Percentiles rank a stretch among this genome's conserved stretches.
phyloP scores from a whole-genome alignment of 2,329 filamentous ascomycete species.

The Fusarium nisikadoi region DNA sequence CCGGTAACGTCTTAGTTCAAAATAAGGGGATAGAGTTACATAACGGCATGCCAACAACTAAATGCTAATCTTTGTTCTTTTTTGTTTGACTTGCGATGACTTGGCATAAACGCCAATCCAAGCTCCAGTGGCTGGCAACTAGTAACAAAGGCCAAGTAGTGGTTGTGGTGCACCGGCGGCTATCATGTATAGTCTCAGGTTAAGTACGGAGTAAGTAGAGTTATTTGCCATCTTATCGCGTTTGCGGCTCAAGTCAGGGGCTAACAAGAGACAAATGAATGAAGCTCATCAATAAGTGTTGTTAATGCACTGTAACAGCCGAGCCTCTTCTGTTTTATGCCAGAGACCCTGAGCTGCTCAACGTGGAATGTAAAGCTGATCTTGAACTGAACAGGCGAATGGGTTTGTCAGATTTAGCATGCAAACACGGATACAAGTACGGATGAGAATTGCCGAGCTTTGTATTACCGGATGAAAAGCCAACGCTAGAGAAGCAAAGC shows the following conservation, averaged over 20 bases:
- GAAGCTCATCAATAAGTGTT: slow-evolving; percentile 5
- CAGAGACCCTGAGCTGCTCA: slow-evolving; percentile 8
- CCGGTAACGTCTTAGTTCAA: neutral
- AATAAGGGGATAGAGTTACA: neutral
- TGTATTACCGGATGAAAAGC: neutral
- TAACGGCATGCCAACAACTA: neutral
- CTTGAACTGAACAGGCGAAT: neutral
- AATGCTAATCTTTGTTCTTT: neutral
- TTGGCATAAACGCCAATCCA: neutral
- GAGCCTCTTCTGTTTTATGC: neutral
- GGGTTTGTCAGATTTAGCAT: neutral
- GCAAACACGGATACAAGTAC: neutral
- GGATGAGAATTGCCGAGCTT: slow-evolving; percentile 12
- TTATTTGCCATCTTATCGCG: slow-evolving; percentile 28
- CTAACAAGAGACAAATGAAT: slow-evolving; percentile 1
- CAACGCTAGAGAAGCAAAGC: slow-evolving; percentile 22
- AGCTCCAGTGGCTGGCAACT: neutral
- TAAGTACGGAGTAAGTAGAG: neutral
- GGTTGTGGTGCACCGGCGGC: slow-evolving; percentile 3
- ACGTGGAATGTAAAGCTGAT: slow-evolving; percentile 5
- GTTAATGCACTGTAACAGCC: neutral
- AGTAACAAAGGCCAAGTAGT: neutral
- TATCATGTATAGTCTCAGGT: slow-evolving; percentile 4
- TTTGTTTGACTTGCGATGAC: neutral
- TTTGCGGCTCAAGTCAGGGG: slow-evolving; percentile 40